These are phyloP conservation scores for Croton laevigatus DNA, from an alignment of 441 rosid species.

Conservation along the genomic window DNA sequence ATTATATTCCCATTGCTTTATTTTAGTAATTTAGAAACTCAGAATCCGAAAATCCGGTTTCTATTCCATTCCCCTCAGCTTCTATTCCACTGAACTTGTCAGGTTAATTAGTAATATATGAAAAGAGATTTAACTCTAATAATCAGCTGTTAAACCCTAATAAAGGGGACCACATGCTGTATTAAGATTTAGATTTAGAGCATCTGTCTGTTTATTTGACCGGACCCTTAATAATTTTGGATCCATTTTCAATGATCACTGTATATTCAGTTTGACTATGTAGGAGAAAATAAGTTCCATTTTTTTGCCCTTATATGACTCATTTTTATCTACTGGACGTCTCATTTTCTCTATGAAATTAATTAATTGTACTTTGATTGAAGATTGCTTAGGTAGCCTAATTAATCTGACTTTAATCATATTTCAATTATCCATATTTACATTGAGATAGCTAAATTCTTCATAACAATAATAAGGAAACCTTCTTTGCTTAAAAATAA, in stretches of 20 bases:
- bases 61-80: slow-evolving; percentile 94
- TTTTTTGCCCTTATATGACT: background rate
- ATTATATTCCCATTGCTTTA: slow-evolving; percentile 29
- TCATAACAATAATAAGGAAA: too few species aligned
- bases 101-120: slow-evolving; percentile 24
- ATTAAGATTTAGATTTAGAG: background rate
- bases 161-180: slow-evolving; percentile 23
- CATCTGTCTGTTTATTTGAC: slow-evolving; percentile 12
- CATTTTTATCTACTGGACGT: background rate
- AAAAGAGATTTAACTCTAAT: slow-evolving; percentile 8
- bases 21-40: slow-evolving; percentile 31
- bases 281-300: background rate
- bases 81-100: slow-evolving; percentile 91
- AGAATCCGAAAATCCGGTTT: slow-evolving; percentile 56
- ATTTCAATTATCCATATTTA: background rate
- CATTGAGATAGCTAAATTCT: background rate
- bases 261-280: slow-evolving; percentile 4
- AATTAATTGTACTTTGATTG: background rate
- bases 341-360: background rate
- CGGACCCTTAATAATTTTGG: slow-evolving; percentile 13
- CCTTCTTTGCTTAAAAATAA: too few species aligned
- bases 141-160: background rate
- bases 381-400: background rate
- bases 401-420: background rate
- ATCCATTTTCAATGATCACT: background rate